Evolutionary conservation across 768 basidiomycete genomes (phyloP).

Genomic region (Pleurotus tuoliensis): DNA sequence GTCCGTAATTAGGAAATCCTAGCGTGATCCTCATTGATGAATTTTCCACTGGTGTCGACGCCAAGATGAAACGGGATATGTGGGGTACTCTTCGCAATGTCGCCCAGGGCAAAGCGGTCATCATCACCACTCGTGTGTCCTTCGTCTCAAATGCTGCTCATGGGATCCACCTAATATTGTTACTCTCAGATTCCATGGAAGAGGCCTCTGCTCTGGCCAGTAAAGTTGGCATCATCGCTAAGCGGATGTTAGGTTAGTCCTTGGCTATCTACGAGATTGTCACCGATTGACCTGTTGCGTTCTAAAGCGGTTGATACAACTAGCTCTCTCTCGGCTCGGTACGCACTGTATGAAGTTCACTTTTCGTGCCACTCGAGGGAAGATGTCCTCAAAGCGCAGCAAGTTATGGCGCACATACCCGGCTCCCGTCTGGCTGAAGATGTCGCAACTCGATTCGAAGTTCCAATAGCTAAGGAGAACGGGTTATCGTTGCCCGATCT

Average conservation of each 20-base stretch:
- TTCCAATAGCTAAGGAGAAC: slow-evolving; percentile 34
- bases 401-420: slow-evolving; percentile 49
- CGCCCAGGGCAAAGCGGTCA: slow-evolving; percentile 62
- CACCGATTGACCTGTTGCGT: slow-evolving; percentile 22
- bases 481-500: slow-evolving; percentile 40
- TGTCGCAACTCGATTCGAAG: slow-evolving; percentile 62
- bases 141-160: not conserved
- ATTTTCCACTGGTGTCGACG: slow-evolving; percentile 80
- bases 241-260: slow-evolving; percentile 57
- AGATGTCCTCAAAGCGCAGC: slow-evolving; percentile 40
- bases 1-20: slow-evolving; percentile 52
- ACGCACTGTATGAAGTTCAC: slow-evolving; percentile 71
- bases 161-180: too few relatives aligned
- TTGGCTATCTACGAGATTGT: not conserved
- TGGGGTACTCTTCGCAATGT: slow-evolving; percentile 70
- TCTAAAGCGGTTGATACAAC: slow-evolving; percentile 62
- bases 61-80: slow-evolving; percentile 82
- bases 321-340: slow-evolving; percentile 57
- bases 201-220: slow-evolving; percentile 76
- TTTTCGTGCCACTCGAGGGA: slow-evolving; percentile 49
- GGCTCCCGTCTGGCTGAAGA: slow-evolving; percentile 54
- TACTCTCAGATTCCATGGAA: slow-evolving; percentile 68
- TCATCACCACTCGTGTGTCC: slow-evolving; percentile 66
- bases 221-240: slow-evolving; percentile 74
- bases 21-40: slow-evolving; percentile 79